These are phyloP conservation scores for Fragilariopsis cylindrus DNA, from an alignment of 108 stramenopile species.

Conservation along the genomic window DNA sequence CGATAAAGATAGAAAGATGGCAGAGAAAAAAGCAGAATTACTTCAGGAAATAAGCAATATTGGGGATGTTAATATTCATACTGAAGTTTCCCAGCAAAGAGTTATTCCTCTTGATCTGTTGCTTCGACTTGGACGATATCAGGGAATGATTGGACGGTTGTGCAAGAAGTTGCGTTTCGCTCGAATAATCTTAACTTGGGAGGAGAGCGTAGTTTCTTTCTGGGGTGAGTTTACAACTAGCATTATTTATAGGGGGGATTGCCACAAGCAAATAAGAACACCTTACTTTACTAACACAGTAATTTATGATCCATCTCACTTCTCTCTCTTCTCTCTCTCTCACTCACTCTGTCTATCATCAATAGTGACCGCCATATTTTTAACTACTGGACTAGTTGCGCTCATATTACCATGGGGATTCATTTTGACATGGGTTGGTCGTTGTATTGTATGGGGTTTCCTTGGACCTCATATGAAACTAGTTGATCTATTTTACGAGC, in stretches of 20 bases:
- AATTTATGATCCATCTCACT: too few species aligned
- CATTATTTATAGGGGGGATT: neutral
- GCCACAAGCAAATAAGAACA: too few species aligned
- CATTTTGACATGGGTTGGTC: slow-evolving; percentile 52
- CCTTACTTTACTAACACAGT: too few species aligned
- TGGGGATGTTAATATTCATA: slow-evolving; percentile 51
- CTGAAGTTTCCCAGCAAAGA: slow-evolving; percentile 12
- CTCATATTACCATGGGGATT: slow-evolving; percentile 70
- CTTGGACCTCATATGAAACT: slow-evolving; percentile 77
- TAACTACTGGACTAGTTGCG: slow-evolving; percentile 46
- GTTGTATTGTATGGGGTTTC: slow-evolving; percentile 64
- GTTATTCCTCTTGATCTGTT: slow-evolving; percentile 35
- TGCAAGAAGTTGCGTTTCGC: slow-evolving; percentile 41
- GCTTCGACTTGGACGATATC: slow-evolving; percentile 33
- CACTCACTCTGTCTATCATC: too few species aligned
- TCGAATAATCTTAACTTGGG: slow-evolving; percentile 61
- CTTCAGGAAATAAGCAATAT: slow-evolving; percentile 43
- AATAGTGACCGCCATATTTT: slow-evolving; percentile 46
- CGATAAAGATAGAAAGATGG: slow-evolving; percentile 28
- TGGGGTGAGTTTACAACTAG: slow-evolving; percentile 26
- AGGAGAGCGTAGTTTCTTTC: slow-evolving; percentile 65
- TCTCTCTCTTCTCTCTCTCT: too few species aligned
- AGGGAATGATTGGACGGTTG: slow-evolving; percentile 38
- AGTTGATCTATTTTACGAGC: slow-evolving; percentile 49
- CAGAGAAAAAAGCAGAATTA: slow-evolving; percentile 43